phyloP scores from a whole-genome alignment of 371 early-diverging fungal species.

The Dichotomocladium elegans region DNA sequence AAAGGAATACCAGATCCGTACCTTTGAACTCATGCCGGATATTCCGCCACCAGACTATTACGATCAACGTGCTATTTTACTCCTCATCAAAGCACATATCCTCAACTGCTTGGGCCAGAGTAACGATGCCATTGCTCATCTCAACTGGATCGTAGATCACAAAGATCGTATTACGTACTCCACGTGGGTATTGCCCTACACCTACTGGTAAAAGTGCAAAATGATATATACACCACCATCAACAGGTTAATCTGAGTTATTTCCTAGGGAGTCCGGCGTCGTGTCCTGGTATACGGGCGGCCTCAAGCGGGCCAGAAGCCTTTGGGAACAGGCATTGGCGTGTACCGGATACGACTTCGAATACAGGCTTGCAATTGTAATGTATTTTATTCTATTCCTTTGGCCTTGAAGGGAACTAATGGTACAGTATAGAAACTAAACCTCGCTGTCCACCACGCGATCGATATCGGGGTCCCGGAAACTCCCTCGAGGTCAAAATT shows the following conservation, averaged over 20 bases:
- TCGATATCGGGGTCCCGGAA: constrained; percentile 36
- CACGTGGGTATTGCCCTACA: constrained; percentile 59
- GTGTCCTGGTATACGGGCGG: constrained; percentile 48
- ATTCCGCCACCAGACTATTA: constrained; percentile 41
- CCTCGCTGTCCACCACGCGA: constrained; percentile 43
- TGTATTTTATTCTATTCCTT: constrained; percentile 4
- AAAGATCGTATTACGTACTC: constrained; percentile 43
- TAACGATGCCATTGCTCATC: constrained; percentile 38
- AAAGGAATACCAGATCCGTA: constrained; percentile 45
- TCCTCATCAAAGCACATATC: constrained; percentile 37
- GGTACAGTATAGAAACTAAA: constrained; percentile 39
- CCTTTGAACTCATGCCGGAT: constrained; percentile 34
- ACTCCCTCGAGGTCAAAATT: neutral
- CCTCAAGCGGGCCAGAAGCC: constrained; percentile 37
- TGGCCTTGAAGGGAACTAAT: too few species aligned
- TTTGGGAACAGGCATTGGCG: constrained; percentile 51
- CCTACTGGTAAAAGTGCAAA: constrained; percentile 43
- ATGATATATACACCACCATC: neutral
- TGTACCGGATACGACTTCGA: constrained; percentile 56
- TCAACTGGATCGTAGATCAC: constrained; percentile 61
- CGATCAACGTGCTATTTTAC: constrained; percentile 39
- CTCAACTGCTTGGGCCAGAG: constrained; percentile 29
- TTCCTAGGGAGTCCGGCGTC: constrained; percentile 53
- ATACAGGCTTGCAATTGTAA: constrained; percentile 44
- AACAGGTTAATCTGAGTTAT: neutral